Evolutionary conservation across 1,139 yeast genomes (phyloP).

Genomic region (Blastobotrys ciferrii): DNA sequence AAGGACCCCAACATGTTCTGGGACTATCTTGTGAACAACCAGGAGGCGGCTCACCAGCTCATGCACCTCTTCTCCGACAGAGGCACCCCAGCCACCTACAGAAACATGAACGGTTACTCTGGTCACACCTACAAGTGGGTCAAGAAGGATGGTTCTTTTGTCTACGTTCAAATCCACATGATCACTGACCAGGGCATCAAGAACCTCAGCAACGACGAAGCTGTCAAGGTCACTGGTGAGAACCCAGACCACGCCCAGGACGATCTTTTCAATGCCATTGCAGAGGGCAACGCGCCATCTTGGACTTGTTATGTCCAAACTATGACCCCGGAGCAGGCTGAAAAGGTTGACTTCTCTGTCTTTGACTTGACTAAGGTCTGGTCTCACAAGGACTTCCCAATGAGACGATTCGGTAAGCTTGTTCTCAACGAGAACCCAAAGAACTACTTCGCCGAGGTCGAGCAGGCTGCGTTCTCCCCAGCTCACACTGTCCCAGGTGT

Average conservation of each 20-base stretch:
- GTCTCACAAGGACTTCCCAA: slow-evolving; percentile 76
- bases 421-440: slow-evolving; percentile 69
- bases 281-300: slow-evolving; percentile 57
- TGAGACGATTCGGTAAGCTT: slow-evolving; percentile 70
- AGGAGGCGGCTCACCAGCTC: slow-evolving; percentile 62
- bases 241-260: slow-evolving; percentile 64
- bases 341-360: slow-evolving; percentile 49
- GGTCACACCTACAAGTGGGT: slow-evolving; percentile 75
- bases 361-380: slow-evolving; percentile 76
- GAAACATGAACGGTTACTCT: slow-evolving; percentile 71
- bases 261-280: slow-evolving; percentile 58
- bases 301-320: slow-evolving; percentile 69
- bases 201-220: slow-evolving; percentile 56
- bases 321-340: slow-evolving; percentile 72
- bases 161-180: slow-evolving; percentile 67
- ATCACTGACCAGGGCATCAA: slow-evolving; percentile 61
- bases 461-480: slow-evolving; percentile 81
- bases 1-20: slow-evolving; percentile 70
- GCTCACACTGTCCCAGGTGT: slow-evolving; percentile 81
- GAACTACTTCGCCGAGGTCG: slow-evolving; percentile 79
- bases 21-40: slow-evolving; percentile 67
- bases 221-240: slow-evolving; percentile 52
- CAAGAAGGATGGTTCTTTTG: slow-evolving; percentile 60
- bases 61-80: slow-evolving; percentile 66
- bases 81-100: slow-evolving; percentile 66